phyloP scores from a whole-genome alignment of 495 filamentous ascomycete genomes.

The Aspergillus nidulans region DNA sequence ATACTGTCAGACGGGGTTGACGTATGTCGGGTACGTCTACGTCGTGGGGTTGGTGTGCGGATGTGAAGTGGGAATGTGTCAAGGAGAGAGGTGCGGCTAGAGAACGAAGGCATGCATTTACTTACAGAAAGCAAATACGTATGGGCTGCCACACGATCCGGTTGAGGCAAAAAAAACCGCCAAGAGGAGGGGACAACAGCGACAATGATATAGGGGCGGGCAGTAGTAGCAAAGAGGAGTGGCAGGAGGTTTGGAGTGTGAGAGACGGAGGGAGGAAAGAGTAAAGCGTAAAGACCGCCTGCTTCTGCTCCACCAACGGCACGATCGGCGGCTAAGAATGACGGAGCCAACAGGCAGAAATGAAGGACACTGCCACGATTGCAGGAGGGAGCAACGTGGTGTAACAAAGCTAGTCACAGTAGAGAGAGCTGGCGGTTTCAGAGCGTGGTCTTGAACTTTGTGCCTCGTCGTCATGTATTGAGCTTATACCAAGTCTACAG shows the following conservation, averaged over 20 bases:
- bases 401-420: neutral
- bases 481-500: slow-evolving; percentile 10
- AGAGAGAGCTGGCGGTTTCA: neutral
- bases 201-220: slow-evolving; percentile 8
- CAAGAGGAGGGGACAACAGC: slow-evolving; percentile 1
- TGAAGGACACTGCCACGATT: slow-evolving; percentile 19
- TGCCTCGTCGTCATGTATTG: neutral
- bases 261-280: slow-evolving; percentile 14
- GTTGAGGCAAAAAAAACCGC: slow-evolving; percentile 5
- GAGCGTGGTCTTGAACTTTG: neutral
- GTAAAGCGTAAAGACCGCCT: slow-evolving; percentile 20
- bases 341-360: slow-evolving; percentile 13
- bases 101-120: neutral
- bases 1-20: slow-evolving; percentile 23
- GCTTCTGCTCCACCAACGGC: slow-evolving; percentile 34
- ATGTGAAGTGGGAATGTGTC: slow-evolving; percentile 5
- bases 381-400: neutral
- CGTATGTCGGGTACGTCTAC: slow-evolving; percentile 12
- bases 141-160: neutral
- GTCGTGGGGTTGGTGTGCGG: slow-evolving; percentile 8
- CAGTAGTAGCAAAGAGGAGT: slow-evolving; percentile 11
- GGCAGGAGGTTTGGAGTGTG: slow-evolving; percentile 9
- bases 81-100: neutral
- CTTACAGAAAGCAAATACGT: slow-evolving; percentile 5
- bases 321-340: slow-evolving; percentile 40